phyloP scores from a whole-genome alignment of 192 early-diverging fungal genomes.

The Lunasporangiospora selenospora region DNA sequence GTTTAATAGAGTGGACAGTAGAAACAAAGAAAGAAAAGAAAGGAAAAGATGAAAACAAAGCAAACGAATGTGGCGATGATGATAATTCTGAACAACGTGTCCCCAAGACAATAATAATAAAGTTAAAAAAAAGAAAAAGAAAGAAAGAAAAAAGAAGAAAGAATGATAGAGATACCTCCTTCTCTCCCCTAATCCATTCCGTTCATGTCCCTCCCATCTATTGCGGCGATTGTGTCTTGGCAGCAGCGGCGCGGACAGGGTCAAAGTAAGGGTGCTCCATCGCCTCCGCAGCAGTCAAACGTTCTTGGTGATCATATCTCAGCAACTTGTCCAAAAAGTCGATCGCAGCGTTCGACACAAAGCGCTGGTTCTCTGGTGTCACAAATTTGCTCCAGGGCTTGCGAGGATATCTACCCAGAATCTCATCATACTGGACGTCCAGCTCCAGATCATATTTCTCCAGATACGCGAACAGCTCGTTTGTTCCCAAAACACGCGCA shows the following conservation, averaged over 20 bases:
- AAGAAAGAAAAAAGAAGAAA: neutral
- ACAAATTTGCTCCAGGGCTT: constrained; percentile 92
- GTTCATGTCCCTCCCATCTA: too few relatives aligned
- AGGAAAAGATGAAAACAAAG: neutral
- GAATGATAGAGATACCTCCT: neutral
- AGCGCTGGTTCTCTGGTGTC: constrained; percentile 85
- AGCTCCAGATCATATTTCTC: constrained; percentile 96
- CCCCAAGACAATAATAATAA: too few relatives aligned
- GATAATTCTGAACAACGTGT: too few relatives aligned
- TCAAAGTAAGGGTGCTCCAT: constrained; percentile 92
- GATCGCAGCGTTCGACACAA: constrained; percentile 87
- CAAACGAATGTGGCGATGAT: too few relatives aligned
- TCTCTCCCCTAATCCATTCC: constrained; percentile 2
- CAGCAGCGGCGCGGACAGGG: constrained; percentile 47
- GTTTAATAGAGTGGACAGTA: neutral
- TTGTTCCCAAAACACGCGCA: constrained; percentile 96
- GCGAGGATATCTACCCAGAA: constrained; percentile 92
- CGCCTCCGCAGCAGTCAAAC: constrained; percentile 85
- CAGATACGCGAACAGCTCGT: constrained; percentile 91
- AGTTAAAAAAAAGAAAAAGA: neutral
- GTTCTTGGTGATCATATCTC: constrained; percentile 91
- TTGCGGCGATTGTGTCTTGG: constrained; percentile 50
- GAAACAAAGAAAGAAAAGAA: neutral
- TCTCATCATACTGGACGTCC: constrained; percentile 89
- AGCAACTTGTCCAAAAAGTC: constrained; percentile 92